Conservation (phyloP, 2,329 filamentous ascomycete genomes). For the Cercospora brassicicola region DNA sequence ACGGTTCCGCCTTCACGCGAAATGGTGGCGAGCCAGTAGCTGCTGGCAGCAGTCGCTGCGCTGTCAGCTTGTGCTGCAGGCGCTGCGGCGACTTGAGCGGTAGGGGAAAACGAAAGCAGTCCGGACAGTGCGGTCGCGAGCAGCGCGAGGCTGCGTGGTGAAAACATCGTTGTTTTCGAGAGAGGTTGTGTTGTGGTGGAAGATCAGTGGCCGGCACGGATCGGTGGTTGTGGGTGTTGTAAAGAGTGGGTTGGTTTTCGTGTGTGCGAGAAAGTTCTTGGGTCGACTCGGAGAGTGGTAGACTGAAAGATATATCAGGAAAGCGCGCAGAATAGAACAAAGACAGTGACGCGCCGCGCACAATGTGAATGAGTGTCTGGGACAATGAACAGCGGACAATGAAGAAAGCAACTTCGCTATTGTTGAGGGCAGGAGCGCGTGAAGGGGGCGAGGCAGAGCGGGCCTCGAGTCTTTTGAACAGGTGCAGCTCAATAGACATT, state of each 20-base stretch:
- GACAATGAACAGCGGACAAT: conserved; percentile 11
- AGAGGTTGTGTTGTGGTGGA: neutral
- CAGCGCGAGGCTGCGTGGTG: conserved; percentile 29
- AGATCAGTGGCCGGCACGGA: conserved; percentile 31
- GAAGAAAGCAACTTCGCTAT: conserved; percentile 2
- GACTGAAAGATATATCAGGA: conserved; percentile 8
- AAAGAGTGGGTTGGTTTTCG: neutral
- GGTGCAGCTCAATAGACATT: too few relatives aligned
- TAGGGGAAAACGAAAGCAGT: conserved; percentile 24
- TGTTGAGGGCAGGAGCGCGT: conserved; percentile 1
- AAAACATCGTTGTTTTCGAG: conserved; percentile 27
- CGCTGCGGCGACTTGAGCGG: conserved; percentile 20
- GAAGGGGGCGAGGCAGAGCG: conserved; percentile 7
- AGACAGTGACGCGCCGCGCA: conserved; percentile 15
- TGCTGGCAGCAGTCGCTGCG: conserved; percentile 17
- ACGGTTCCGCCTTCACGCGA: conserved; percentile 58
- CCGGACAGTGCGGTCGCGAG: conserved; percentile 36
- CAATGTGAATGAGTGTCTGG: conserved; percentile 20
- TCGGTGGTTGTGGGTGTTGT: conserved; percentile 1
- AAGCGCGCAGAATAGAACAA: neutral
- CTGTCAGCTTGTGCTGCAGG: conserved; percentile 18
- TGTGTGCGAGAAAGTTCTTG: conserved; percentile 4
- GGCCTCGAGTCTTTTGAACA: neutral
- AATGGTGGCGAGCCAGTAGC: conserved; percentile 30
- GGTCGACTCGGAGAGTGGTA: neutral